These are phyloP conservation scores for Cyclotella distinguenda DNA, from an alignment of 108 stramenopile genomes.

Conservation along the genomic window DNA sequence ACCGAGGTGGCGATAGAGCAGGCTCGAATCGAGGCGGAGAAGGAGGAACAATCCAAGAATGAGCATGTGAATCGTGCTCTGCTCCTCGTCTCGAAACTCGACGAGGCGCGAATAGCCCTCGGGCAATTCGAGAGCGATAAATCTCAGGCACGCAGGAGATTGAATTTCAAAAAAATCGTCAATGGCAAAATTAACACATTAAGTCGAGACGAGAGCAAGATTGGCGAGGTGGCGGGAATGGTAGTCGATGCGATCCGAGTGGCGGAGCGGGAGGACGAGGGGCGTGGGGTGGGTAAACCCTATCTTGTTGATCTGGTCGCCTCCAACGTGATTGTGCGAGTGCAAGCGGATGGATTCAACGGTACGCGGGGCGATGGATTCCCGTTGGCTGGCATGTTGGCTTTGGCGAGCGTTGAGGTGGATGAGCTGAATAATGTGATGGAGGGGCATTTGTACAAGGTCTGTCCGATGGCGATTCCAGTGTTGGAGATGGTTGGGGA, in stretches of 20 bases:
- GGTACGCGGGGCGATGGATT: conserved; percentile 85
- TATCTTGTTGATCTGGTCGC: conserved; percentile 81
- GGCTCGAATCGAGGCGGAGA: conserved; percentile 19
- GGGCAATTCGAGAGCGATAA: conserved; percentile 64
- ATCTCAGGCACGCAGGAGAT: conserved; percentile 52
- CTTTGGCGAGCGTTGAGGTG: conserved; percentile 58
- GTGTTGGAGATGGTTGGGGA: conserved; percentile 15
- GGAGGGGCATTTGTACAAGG: conserved; percentile 80
- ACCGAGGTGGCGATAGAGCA: not conserved
- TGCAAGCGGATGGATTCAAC: conserved; percentile 86
- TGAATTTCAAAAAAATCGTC: conserved; percentile 82
- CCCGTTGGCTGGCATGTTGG: conserved; percentile 72
- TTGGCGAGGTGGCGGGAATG: conserved; percentile 57
- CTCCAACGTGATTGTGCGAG: conserved; percentile 69
- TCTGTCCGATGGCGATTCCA: conserved; percentile 83
- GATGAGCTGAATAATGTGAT: conserved; percentile 61
- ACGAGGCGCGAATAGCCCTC: conserved; percentile 50
- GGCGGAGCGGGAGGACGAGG: conserved; percentile 56
- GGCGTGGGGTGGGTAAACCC: conserved; percentile 55
- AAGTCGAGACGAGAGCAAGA: conserved; percentile 62
- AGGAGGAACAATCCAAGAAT: conserved; percentile 4
- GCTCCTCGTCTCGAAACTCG: conserved; percentile 56
- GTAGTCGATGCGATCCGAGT: conserved; percentile 53
- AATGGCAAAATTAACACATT: conserved; percentile 84
- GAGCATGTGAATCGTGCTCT: conserved; percentile 38